Conservation (phyloP, 2,329 filamentous ascomycete genomes). For the Hypoxylon sp. region DNA sequence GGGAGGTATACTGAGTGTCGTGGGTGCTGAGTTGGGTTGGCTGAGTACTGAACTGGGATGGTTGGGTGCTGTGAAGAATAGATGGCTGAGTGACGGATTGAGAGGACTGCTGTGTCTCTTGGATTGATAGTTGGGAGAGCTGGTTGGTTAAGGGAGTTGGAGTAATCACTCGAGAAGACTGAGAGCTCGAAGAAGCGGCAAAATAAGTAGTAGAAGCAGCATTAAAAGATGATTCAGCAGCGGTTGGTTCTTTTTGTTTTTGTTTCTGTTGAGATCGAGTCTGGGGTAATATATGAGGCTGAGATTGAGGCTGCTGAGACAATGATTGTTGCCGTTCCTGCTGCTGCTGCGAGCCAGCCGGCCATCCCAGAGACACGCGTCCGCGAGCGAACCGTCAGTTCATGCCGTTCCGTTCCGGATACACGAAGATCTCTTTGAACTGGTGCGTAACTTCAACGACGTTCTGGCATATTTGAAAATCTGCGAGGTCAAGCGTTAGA, state of each 20-base stretch:
- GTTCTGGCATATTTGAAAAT: slow-evolving; percentile 80
- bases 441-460: slow-evolving; percentile 90
- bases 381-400: slow-evolving; percentile 54
- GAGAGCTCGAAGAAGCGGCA: slow-evolving; percentile 37
- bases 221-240: slow-evolving; percentile 33
- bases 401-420: slow-evolving; percentile 62
- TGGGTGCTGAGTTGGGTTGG: slow-evolving; percentile 27
- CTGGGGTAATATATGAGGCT: slow-evolving; percentile 37
- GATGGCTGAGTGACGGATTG: slow-evolving; percentile 36
- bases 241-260: slow-evolving; percentile 31
- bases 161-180: slow-evolving; percentile 43
- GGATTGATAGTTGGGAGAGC: slow-evolving; percentile 39
- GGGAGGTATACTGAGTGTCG: slow-evolving; percentile 27
- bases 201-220: slow-evolving; percentile 29
- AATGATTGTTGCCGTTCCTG: slow-evolving; percentile 23
- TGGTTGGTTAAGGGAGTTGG: slow-evolving; percentile 31
- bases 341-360: slow-evolving; percentile 50
- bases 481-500: slow-evolving; percentile 60
- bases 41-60: slow-evolving; percentile 27
- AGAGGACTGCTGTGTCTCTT: slow-evolving; percentile 42
- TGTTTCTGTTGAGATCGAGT: slow-evolving; percentile 33
- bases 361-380: slow-evolving; percentile 60
- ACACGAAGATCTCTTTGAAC: slow-evolving; percentile 82
- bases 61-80: slow-evolving; percentile 19
- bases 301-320: slow-evolving; percentile 37